Percentiles rank a stretch among this genome's conserved stretches.
Evolutionary conservation across 306 rosid species (phyloP).

Genomic region (Aeschynomene evenia): DNA sequence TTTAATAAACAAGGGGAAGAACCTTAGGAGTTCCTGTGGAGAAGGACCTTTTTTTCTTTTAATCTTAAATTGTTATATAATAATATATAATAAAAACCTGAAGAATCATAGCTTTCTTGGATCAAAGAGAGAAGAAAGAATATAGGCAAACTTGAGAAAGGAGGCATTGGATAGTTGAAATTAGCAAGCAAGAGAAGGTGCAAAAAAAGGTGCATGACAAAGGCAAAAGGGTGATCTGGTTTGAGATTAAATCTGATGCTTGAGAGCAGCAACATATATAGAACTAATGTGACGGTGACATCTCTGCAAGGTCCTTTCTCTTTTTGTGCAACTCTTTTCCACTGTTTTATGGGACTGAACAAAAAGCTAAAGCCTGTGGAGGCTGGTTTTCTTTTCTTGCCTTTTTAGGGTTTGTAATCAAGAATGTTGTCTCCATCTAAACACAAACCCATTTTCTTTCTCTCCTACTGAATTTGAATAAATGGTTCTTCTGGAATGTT

Average conservation of each 20-base stretch:
- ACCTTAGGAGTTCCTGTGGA: constrained; percentile 41
- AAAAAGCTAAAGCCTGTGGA: constrained; percentile 51
- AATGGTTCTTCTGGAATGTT: constrained; percentile 8
- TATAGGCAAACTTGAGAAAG: constrained; percentile 94
- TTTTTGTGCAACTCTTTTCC: constrained; percentile 42
- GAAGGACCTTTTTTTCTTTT: constrained; percentile 41
- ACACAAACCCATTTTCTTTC: neutral
- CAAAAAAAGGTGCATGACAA: constrained; percentile 36
- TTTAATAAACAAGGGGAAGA: constrained; percentile 50
- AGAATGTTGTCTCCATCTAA: constrained; percentile 56
- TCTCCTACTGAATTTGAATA: neutral
- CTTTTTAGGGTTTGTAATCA: constrained; percentile 52
- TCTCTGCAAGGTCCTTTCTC: constrained; percentile 33
- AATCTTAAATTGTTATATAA: constrained; percentile 36
- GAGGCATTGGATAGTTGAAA: constrained; percentile 75
- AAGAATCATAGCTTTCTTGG: constrained; percentile 93
- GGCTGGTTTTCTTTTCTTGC: constrained; percentile 24
- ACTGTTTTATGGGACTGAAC: constrained; percentile 68
- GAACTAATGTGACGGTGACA: constrained; percentile 26
- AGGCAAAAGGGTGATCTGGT: constrained; percentile 43
- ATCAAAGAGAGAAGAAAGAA: constrained; percentile 71
- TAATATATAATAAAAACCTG: constrained; percentile 28
- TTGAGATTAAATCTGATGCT: constrained; percentile 41
- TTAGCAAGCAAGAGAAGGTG: constrained; percentile 83
- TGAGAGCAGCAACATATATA: constrained; percentile 8